phyloP scores from a whole-genome alignment of 208 protist species.

The Leishmania arabica region DNA sequence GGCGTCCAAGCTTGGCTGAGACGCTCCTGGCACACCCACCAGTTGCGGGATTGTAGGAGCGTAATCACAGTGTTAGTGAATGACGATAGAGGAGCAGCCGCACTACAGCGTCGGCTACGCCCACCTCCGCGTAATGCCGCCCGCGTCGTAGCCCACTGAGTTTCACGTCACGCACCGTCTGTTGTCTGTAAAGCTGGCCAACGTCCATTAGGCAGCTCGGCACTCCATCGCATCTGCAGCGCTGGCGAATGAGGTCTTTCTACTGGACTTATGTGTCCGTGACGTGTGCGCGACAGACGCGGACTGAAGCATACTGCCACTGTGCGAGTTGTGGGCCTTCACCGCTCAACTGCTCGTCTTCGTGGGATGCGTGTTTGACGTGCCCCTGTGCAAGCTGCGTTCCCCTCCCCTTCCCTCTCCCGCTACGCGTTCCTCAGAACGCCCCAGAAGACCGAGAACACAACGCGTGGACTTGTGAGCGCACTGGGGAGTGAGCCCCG shows the following conservation, averaged over 20 bases:
- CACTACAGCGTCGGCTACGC: conserved; percentile 54
- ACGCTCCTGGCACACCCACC: conserved; percentile 33
- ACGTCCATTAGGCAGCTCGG: conserved; percentile 30
- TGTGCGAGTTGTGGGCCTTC: conserved; percentile 32
- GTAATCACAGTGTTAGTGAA: conserved; percentile 57
- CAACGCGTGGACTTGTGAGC: conserved; percentile 17
- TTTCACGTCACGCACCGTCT: conserved; percentile 47
- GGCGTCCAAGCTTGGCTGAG: conserved; percentile 36
- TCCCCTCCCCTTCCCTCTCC: conserved; percentile 7
- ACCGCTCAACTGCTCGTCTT: conserved; percentile 56
- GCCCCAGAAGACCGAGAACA: conserved; percentile 39
- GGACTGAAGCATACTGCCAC: conserved; percentile 12
- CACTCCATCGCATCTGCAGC: conserved; percentile 27
- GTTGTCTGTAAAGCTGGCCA: conserved; percentile 37
- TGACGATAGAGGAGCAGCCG: conserved; percentile 50
- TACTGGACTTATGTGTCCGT: conserved; percentile 55
- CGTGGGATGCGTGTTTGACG: conserved; percentile 22
- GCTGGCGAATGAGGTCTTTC: conserved; percentile 42
- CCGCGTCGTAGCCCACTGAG: background rate
- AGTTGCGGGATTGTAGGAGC: conserved; percentile 10
- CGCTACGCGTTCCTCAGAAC: conserved; percentile 34
- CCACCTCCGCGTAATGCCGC: conserved; percentile 37
- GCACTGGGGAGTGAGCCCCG: conserved; percentile 18
- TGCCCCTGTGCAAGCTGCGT: background rate
- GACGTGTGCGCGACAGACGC: conserved; percentile 28